Evolutionary conservation across 148 eudicot species (phyloP), one percentile per base, ranked within the genome.

Genomic region (Fallopia convolvulus): DNA sequence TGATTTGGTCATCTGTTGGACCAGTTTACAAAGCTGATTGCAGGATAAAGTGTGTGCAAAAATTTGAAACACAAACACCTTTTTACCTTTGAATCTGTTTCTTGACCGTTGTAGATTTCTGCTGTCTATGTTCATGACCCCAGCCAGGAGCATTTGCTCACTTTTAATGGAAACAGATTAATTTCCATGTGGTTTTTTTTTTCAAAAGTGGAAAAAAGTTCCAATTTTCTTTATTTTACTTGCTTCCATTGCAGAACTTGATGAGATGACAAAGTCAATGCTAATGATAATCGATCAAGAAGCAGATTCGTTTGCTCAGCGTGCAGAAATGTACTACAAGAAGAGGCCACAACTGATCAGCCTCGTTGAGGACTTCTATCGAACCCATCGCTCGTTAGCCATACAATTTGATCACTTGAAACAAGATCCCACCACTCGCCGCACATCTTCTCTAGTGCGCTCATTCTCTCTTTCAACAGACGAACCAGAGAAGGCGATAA

Each of bases 321-420:
- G 99, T 0, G 99, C 98, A 61, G 99, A 96, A 76, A 93, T 96
- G 98, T 96, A 96, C 72, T 96, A 96, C 86, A 89, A 79, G 86
- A 91, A 89, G 87, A 85, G 98, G 74, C 99, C 99, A 5, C 92
- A 92, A 82, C 87, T 96, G 21, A 82, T 93, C 20, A 85, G 77
- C 85, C 75, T 90, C 83, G 91, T 96, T 26, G 97, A 88, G 80
- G 93, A 96, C 6, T 85, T 90, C 20, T 96, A 96, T 56, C 85
- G 98, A 0, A 55, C 92, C 70, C 93, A 92, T 77, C 92, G 98
- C 9, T 91, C 93, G 61, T 79, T 96, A 66, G 99, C 98, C 33
- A 94, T 91, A 80, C 85, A 85, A 52, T 90, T 83, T 56, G 99
- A 93, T 83, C 96, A 81, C 36, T 80, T 87, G 42, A 92, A 83